Evolutionary conservation across 805 yeast species (phyloP).

Genomic region (Candida berthetii): DNA sequence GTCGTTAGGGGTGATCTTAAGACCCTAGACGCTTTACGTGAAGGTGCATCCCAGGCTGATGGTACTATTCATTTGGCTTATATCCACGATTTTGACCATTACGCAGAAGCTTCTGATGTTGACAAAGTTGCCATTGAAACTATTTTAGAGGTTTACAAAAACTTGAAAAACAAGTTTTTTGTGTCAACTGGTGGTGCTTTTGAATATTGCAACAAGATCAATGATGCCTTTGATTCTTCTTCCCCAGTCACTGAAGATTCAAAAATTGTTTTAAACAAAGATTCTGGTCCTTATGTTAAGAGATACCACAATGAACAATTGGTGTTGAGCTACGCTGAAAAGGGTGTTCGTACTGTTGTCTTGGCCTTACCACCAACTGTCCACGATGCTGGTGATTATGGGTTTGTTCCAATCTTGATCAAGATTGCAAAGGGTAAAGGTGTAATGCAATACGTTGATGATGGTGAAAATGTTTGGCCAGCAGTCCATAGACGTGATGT

Average conservation of each 20-base stretch:
- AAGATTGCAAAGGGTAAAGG: constrained; percentile 24
- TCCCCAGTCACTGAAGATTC: not conserved
- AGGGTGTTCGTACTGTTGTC: constrained; percentile 20
- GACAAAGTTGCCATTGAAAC: constrained; percentile 24
- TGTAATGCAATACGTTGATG: constrained; percentile 27
- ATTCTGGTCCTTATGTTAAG: not conserved
- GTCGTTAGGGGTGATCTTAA: constrained; percentile 24
- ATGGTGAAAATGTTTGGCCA: constrained; percentile 25
- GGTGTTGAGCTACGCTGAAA: constrained; percentile 11
- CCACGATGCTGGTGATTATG: constrained; percentile 25
- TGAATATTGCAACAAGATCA: constrained; percentile 3
- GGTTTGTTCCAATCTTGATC: constrained; percentile 17
- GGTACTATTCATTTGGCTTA: constrained; percentile 33
- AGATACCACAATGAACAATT: constrained; percentile 12
- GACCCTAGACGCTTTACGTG: constrained; percentile 20
- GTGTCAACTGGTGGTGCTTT: constrained; percentile 20
- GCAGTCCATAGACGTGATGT: constrained; percentile 26
- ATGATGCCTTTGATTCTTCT: constrained; percentile 8
- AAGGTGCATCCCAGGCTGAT: constrained; percentile 24
- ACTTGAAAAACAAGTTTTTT: constrained; percentile 22
- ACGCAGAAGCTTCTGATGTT: constrained; percentile 9
- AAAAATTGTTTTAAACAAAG: not conserved
- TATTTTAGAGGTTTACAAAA: constrained; percentile 21
- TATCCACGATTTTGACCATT: constrained; percentile 23
- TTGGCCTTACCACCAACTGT: constrained; percentile 26